phyloP scores from a whole-genome alignment of 306 rosid genomes.

The Begonia loranthoides region DNA sequence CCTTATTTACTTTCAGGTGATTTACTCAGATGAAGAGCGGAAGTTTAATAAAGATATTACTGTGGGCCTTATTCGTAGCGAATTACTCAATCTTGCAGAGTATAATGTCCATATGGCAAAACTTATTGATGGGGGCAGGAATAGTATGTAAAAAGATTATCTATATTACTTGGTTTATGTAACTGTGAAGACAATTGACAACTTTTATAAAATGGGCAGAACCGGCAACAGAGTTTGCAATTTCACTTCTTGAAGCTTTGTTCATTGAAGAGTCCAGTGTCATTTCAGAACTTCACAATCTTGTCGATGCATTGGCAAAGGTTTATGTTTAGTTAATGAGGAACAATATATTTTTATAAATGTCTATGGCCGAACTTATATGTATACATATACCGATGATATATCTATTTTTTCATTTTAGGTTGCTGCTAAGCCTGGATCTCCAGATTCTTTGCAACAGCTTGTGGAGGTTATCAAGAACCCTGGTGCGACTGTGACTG shows the following conservation, averaged over 20 bases:
- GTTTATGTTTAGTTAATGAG: conserved; percentile 25
- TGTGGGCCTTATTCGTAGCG: conserved; percentile 72
- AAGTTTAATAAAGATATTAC: conserved; percentile 86
- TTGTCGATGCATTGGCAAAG: conserved; percentile 85
- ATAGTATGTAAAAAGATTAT: conserved; percentile 45
- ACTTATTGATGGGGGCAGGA: conserved; percentile 94
- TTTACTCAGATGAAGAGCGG: conserved; percentile 93
- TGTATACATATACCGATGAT: too few relatives aligned
- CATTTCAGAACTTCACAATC: conserved; percentile 93
- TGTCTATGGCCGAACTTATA: conserved; percentile 1
- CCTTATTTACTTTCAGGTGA: conserved; percentile 40
- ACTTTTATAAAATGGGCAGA: conserved; percentile 40
- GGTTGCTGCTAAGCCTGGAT: conserved; percentile 88
- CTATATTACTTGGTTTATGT: conserved; percentile 2
- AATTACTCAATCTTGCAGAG: conserved; percentile 84
- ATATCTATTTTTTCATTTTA: conserved; percentile 20
- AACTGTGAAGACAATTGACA: conserved; percentile 12
- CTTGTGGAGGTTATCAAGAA: conserved; percentile 76
- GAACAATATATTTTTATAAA: background rate
- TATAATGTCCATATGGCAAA: conserved; percentile 97
- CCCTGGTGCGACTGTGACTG: conserved; percentile 38
- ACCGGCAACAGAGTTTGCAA: conserved; percentile 76
- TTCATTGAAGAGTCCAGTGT: conserved; percentile 64
- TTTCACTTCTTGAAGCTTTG: conserved; percentile 72
- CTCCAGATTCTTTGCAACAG: conserved; percentile 75